Base-by-base conservation (phyloP, 2,329 filamentous ascomycete genomes). In the Graphiopsis chlorocephala region DNA sequence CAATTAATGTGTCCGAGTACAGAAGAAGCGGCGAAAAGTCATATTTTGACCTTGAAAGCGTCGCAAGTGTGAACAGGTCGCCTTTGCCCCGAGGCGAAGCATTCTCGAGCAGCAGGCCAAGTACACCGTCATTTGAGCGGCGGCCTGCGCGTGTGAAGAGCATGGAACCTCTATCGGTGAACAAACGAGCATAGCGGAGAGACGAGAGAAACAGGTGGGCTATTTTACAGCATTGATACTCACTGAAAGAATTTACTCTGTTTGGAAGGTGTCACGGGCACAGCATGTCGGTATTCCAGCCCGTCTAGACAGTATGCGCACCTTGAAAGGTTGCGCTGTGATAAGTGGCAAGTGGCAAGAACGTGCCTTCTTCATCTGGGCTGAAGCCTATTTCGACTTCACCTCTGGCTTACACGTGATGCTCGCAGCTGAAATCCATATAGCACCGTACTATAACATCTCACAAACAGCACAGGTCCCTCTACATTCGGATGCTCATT, bases 1-100 rank as follows among this genome's bases (percentile, higher is more conserved):
- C 89, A 0, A 87, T 92, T 71, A 85, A 80, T 68, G 88, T 93
- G 66, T 89, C 88, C 55, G 86, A 82, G 68, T 93, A 90, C 73
- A 47, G 50, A 25, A 23, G 48, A 29, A 52, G 29, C 33, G 60
- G 60, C 33, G 92, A 97, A 75, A 95, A 96, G 78, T 61, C 57
- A 8, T 78, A 78, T 33, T 76, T 78, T 25, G 79, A 84, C 47
- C 78, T 83, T 14, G 70, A 74, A 57, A 66, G 80, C 77, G 67
- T 82, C 76, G 45, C 82, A 78, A 68, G 80, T 78, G 70, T 76
- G 78, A 62, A 80, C 78, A 50, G 78, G 59, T 81, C 81, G 5
- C 82, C 83, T 1, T 29, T 74, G 42, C 74, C 82, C 56, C 78
- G 82, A 58, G 78, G 77, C 15, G 81, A 83, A 57, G 81, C 80